Evolutionary conservation across 352 stramenopile genomes (phyloP).

Genomic region (Pythium brachiatum): DNA sequence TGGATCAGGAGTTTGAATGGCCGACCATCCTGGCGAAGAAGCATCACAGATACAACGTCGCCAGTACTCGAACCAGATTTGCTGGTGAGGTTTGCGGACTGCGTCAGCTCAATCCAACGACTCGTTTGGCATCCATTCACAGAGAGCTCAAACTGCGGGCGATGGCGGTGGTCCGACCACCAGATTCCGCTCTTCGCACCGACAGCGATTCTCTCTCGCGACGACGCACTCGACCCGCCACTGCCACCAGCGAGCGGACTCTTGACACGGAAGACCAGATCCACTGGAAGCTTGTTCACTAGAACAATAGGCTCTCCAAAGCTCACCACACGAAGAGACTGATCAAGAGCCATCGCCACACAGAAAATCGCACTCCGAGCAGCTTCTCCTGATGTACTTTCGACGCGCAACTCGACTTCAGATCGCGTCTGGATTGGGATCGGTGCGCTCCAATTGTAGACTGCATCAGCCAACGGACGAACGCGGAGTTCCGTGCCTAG

Average conservation of each 20-base stretch:
- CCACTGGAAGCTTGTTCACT: slow-evolving; percentile 76
- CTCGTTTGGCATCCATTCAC: slow-evolving; percentile 61
- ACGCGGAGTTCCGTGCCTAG: slow-evolving; percentile 68
- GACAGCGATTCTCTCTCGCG: slow-evolving; percentile 39
- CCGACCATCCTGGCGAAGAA: slow-evolving; percentile 58
- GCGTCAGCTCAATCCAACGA: slow-evolving; percentile 68
- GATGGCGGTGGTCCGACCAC: slow-evolving; percentile 66
- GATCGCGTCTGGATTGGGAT: slow-evolving; percentile 75
- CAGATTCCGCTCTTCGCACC: slow-evolving; percentile 68
- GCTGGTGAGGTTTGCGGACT: slow-evolving; percentile 26
- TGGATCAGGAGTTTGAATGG: slow-evolving; percentile 71
- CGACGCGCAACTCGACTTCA: slow-evolving; percentile 54
- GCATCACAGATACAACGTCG: slow-evolving; percentile 55
- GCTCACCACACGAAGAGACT: slow-evolving; percentile 61
- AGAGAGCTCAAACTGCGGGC: slow-evolving; percentile 65
- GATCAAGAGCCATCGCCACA: slow-evolving; percentile 59
- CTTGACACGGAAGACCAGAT: slow-evolving; percentile 52
- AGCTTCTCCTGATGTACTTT: slow-evolving; percentile 40
- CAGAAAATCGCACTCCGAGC: slow-evolving; percentile 56
- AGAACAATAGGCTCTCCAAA: slow-evolving; percentile 72
- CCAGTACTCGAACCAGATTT: slow-evolving; percentile 28
- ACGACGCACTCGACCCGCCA: slow-evolving; percentile 6
- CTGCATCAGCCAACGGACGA: slow-evolving; percentile 39
- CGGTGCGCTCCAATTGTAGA: slow-evolving; percentile 69
- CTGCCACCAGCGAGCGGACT: slow-evolving; percentile 30